phyloP scores from a whole-genome alignment of 2,329 filamentous ascomycete genomes.

The Fusarium sp. region DNA sequence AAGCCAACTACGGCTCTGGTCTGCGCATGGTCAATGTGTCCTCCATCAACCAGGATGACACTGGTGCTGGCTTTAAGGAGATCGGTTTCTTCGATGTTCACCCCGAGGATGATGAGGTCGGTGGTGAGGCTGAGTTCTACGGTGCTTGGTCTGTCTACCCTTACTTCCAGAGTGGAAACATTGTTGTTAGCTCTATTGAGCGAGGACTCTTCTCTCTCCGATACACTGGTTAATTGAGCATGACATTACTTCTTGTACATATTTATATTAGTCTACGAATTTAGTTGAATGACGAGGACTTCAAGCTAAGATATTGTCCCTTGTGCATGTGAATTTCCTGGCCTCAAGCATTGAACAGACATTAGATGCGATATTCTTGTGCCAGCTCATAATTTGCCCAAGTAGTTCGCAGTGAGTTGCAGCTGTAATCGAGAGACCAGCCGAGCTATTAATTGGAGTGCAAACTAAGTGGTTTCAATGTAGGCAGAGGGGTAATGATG shows the following conservation, averaged over 20 bases:
- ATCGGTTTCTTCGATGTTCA: constrained; percentile 14
- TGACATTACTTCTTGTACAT: neutral
- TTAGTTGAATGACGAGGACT: neutral
- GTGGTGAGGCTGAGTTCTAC: constrained; percentile 58
- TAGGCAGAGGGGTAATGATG: too few species aligned
- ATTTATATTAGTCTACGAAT: neutral
- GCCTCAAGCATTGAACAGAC: accelerated
- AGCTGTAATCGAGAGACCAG: neutral
- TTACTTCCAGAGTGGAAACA: constrained; percentile 57
- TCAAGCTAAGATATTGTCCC: neutral
- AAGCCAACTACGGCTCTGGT: constrained; percentile 8
- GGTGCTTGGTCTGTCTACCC: constrained; percentile 61
- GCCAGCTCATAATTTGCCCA: neutral
- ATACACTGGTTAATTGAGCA: neutral
- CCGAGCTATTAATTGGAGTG: too few species aligned
- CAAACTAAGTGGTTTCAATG: too few species aligned
- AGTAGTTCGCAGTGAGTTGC: neutral
- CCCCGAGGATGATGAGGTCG: constrained; percentile 42
- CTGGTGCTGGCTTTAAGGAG: neutral
- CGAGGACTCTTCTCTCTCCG: constrained; percentile 34
- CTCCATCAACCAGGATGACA: constrained; percentile 3
- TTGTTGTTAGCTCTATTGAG: constrained; percentile 62
- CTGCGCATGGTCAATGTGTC: constrained; percentile 5
- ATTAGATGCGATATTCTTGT: neutral
- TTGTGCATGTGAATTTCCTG: neutral